Evolutionary conservation across 208 protist species (phyloP).

Genomic region (Trypanosoma platydactyli): DNA sequence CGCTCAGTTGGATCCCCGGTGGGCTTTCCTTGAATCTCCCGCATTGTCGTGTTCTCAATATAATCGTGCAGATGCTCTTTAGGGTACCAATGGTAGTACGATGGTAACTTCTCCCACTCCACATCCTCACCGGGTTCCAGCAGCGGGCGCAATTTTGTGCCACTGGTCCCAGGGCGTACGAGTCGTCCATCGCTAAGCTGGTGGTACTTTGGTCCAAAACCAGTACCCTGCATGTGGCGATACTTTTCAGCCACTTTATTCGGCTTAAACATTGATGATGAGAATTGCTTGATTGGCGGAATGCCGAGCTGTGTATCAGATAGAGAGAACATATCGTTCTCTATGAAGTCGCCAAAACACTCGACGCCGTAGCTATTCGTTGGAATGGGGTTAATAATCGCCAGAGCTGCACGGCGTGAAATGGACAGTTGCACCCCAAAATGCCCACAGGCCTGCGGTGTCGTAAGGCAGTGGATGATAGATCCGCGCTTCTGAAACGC

Average conservation of each 20-base stretch:
- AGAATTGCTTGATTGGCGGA: slow-evolving; percentile 77
- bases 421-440: slow-evolving; percentile 85
- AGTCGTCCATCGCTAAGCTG: slow-evolving; percentile 79
- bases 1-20: slow-evolving; percentile 58
- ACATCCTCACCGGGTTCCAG: slow-evolving; percentile 82
- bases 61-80: slow-evolving; percentile 87
- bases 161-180: slow-evolving; percentile 79
- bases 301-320: slow-evolving; percentile 85
- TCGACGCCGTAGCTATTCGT: slow-evolving; percentile 88
- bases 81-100: slow-evolving; percentile 90
- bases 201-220: slow-evolving; percentile 83
- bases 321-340: slow-evolving; percentile 89
- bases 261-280: slow-evolving; percentile 56
- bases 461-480: slow-evolving; percentile 86
- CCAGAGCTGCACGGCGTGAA: slow-evolving; percentile 73
- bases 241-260: slow-evolving; percentile 89
- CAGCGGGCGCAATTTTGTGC: slow-evolving; percentile 83
- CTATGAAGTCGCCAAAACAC: slow-evolving; percentile 90
- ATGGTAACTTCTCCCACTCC: slow-evolving; percentile 86
- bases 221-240: slow-evolving; percentile 82
- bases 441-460: slow-evolving; percentile 78
- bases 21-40: slow-evolving; percentile 70
- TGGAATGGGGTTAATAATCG: slow-evolving; percentile 85
- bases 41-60: slow-evolving; percentile 85
- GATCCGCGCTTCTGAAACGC: slow-evolving; percentile 87